Evolutionary conservation across 306 rosid genomes (phyloP).

Genomic region (Neltuma alba): DNA sequence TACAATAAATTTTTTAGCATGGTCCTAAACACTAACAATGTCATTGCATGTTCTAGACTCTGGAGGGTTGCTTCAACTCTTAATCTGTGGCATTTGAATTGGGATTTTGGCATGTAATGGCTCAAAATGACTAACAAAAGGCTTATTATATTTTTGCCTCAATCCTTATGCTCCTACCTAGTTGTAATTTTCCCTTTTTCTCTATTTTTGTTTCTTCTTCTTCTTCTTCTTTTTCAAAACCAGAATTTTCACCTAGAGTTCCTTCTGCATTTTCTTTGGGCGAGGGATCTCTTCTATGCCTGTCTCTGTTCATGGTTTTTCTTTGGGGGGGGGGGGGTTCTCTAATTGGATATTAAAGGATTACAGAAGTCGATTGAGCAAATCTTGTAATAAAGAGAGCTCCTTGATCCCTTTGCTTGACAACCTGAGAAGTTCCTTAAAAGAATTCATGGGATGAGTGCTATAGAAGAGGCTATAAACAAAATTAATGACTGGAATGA

Average conservation of each 20-base stretch:
- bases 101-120: constrained; percentile 8
- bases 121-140: constrained; percentile 1
- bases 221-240: too few species aligned
- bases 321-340: background rate
- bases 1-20: background rate
- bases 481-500: background rate
- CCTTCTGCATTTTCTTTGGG: background rate
- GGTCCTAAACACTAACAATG: constrained; percentile 16
- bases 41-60: background rate
- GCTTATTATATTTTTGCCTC: background rate
- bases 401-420: background rate
- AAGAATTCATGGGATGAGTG: background rate
- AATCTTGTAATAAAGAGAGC: background rate
- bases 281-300: background rate
- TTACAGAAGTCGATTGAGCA: background rate
- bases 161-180: background rate
- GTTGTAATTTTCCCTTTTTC: background rate
- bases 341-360: background rate
- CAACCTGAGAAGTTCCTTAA: too few species aligned
- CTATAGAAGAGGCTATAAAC: background rate
- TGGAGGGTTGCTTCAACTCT: constrained; percentile 14
- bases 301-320: background rate
- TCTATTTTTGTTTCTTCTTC: background rate
- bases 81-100: constrained; percentile 9
- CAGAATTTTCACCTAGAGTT: background rate